phyloP scores from a whole-genome alignment of 768 basidiomycete species.

The Cystofilobasidium bisporidii region DNA sequence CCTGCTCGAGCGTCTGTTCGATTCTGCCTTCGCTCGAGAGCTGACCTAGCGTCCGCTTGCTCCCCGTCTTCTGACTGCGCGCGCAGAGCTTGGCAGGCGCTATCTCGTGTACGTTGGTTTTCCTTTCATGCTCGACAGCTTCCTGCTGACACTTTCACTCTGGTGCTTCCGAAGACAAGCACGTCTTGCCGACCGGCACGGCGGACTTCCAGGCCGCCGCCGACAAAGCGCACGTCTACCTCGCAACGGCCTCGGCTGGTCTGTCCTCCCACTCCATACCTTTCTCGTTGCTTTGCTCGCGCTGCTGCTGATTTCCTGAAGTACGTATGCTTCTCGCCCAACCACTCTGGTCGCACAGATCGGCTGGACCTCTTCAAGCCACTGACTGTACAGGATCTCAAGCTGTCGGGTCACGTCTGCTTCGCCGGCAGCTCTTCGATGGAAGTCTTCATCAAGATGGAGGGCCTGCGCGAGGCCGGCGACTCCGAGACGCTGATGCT shows the following conservation, averaged over 20 bases:
- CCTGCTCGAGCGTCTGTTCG: neutral
- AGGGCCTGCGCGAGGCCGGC: slow-evolving; percentile 47
- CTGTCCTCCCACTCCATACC: too few relatives aligned
- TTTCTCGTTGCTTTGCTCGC: too few relatives aligned
- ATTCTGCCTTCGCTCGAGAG: neutral
- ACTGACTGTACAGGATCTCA: slow-evolving; percentile 51
- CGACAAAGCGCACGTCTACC: slow-evolving; percentile 56
- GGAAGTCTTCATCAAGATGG: slow-evolving; percentile 81
- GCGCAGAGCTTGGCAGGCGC: slow-evolving; percentile 18
- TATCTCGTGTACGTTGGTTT: slow-evolving; percentile 21
- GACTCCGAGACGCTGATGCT: slow-evolving; percentile 56
- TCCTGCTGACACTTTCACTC: neutral
- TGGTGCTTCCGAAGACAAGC: slow-evolving; percentile 5
- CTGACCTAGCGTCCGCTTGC: neutral
- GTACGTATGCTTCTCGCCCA: too few relatives aligned
- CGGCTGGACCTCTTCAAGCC: slow-evolving; percentile 42
- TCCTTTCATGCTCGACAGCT: too few relatives aligned
- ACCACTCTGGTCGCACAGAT: too few relatives aligned
- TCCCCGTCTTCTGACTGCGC: neutral
- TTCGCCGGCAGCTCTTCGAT: slow-evolving; percentile 55
- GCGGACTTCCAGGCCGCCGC: neutral
- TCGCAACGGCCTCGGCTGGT: slow-evolving; percentile 67
- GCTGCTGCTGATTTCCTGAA: too few relatives aligned
- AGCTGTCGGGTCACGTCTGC: slow-evolving; percentile 70
- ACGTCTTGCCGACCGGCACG: slow-evolving; percentile 15